Evolutionary conservation across 495 filamentous ascomycete genomes (phyloP).

Genomic region (Penicillium cinerascens): DNA sequence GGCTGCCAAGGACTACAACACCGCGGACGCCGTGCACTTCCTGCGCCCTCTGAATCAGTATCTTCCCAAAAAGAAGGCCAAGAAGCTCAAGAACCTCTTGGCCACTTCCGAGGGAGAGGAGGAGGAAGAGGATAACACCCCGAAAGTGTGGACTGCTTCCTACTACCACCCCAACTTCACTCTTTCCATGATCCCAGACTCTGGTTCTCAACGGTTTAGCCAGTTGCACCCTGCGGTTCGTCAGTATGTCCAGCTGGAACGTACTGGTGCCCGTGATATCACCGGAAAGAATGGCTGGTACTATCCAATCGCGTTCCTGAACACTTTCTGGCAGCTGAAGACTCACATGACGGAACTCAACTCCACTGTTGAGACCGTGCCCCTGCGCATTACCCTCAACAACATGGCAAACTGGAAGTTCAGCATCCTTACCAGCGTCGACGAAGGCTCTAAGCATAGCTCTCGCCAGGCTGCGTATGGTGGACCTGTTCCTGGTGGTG

Average conservation of each 20-base stretch:
- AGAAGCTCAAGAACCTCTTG: constrained; percentile 87
- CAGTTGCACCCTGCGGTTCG: constrained; percentile 68
- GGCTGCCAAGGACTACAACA: constrained; percentile 63
- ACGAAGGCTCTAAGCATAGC: constrained; percentile 79
- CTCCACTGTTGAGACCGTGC: constrained; percentile 79
- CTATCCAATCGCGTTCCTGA: constrained; percentile 86
- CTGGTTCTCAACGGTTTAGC: constrained; percentile 62
- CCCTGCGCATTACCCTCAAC: constrained; percentile 78
- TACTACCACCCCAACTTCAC: constrained; percentile 98
- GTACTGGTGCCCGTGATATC: constrained; percentile 67
- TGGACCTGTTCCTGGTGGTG: constrained; percentile 57
- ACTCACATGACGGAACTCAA: constrained; percentile 90
- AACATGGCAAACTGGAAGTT: constrained; percentile 92
- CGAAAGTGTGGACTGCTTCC: constrained; percentile 60
- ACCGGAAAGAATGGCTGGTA: constrained; percentile 93
- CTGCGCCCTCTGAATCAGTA: constrained; percentile 82
- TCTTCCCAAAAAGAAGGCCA: constrained; percentile 83
- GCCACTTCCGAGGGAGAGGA: constrained; percentile 51
- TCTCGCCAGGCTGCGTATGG: constrained; percentile 67
- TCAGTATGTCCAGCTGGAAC: constrained; percentile 74
- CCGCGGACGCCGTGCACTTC: constrained; percentile 74
- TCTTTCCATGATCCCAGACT: constrained; percentile 79
- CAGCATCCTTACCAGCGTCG: constrained; percentile 74
- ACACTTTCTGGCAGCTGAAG: constrained; percentile 95
- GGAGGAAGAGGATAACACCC: constrained; percentile 52